Conservation (phyloP, 1,284 basidiomycete species). For the Malassezia psittaci region DNA sequence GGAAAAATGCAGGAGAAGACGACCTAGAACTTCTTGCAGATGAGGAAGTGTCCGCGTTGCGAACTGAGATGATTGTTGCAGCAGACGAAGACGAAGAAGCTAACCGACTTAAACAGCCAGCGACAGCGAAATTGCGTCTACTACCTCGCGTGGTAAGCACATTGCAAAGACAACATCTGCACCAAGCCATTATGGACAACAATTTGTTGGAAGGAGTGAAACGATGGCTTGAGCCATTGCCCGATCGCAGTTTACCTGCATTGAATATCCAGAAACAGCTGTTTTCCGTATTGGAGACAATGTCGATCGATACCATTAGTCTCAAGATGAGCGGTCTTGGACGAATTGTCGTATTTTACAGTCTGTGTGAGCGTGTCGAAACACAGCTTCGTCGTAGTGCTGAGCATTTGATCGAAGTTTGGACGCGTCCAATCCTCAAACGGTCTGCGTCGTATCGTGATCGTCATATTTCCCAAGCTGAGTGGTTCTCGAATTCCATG, state of each 20-base stretch:
- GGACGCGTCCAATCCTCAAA: conserved; percentile 46
- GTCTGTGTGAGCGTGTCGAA: conserved; percentile 72
- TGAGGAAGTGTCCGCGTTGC: conserved; percentile 73
- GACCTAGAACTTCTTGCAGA: conserved; percentile 76
- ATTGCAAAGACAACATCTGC: conserved; percentile 79
- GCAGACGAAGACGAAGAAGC: conserved; percentile 74
- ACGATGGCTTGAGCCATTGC: conserved; percentile 87
- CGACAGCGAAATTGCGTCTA: conserved; percentile 71
- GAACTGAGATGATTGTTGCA: conserved; percentile 75
- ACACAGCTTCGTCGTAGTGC: conserved; percentile 70
- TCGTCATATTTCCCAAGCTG: conserved; percentile 30
- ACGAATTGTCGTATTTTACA: conserved; percentile 89
- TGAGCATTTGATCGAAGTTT: conserved; percentile 62
- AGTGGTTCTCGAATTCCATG: conserved; percentile 28
- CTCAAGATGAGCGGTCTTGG: conserved; percentile 86
- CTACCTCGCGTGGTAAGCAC: conserved; percentile 83
- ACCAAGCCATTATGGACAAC: conserved; percentile 88
- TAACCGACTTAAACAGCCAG: conserved; percentile 72
- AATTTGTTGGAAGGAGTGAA: conserved; percentile 82
- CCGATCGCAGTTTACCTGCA: conserved; percentile 80
- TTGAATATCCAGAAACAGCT: conserved; percentile 91
- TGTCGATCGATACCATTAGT: conserved; percentile 82
- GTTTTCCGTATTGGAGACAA: conserved; percentile 64
- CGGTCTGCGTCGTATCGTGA: conserved; percentile 41
- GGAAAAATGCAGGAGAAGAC: conserved; percentile 59